Evolutionary conservation across 2,329 filamentous ascomycete genomes (phyloP), one percentile per base, ranked within the genome.

Genomic region (Fusarium sp.): DNA sequence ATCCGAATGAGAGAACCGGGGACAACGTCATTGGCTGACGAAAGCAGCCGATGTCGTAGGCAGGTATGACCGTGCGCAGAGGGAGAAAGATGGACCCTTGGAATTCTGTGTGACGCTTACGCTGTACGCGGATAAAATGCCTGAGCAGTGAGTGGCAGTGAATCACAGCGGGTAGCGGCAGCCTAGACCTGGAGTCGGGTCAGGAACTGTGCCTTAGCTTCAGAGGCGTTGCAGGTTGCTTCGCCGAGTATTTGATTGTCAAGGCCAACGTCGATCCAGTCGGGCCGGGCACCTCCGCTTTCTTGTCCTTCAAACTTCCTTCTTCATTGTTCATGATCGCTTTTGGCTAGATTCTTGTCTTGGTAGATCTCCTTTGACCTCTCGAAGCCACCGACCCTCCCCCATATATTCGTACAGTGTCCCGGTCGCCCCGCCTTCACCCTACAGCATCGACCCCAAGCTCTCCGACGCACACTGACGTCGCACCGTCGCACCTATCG

Each of bases 11-110:
- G 29, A 20, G 47, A 45, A 45, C 56, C 14, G 11, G 60, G 27
- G n/a, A 54, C 52, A 70, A 72, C 76, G 74, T 78, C 74, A 78
- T 76, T 78, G 77, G 77, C 74, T 78, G 69, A 74, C 72, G 72
- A 75, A 75, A 75, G 61, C 69, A 66, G 69, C 50, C 34, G 24
- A 35, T 58, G 64, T 62, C 59, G 59, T 47, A 70, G 52, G 45
- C 52, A 74, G 64, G 62, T 24, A 69, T 65, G 58, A 35, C 27
- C 69, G 58, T 65, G 52, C 62, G 58, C 62, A 69, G 52, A 34
- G 60, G 50, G 27, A 56, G 47, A 34, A 60, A 62, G 20, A 62
- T 62, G 37, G 71, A 74, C 71, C 72, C 72, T 57, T 74, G 61
- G 68, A 74, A 69, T 69, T 40, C 61, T 20, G 27, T n/a, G 24